These are phyloP conservation scores for Tolypocladium endophyticum DNA, from an alignment of 2,329 filamentous ascomycete species.

Conservation along the genomic window DNA sequence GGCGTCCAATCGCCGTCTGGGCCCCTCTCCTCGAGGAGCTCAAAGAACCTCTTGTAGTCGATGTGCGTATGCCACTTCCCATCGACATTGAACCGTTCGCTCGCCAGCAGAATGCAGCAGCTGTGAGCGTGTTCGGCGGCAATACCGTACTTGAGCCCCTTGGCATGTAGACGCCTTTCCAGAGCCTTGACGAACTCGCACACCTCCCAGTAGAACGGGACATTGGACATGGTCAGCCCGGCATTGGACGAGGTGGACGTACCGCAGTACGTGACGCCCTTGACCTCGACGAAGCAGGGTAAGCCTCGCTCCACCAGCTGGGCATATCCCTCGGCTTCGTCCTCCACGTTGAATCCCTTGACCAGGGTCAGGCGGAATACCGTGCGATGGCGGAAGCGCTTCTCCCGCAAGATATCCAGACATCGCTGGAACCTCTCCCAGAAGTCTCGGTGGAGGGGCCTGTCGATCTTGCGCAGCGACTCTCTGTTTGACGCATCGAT, in stretches of 20 bases:
- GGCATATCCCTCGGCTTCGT: conserved; percentile 84
- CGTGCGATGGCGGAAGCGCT: conserved; percentile 76
- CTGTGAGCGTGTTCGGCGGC: conserved; percentile 92
- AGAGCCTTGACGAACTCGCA: conserved; percentile 70
- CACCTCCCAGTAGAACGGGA: conserved; percentile 91
- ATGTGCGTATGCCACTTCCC: conserved; percentile 88
- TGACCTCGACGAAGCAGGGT: conserved; percentile 89
- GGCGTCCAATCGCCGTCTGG: conserved; percentile 63
- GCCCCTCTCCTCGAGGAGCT: conserved; percentile 61
- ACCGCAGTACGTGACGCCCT: conserved; percentile 94
- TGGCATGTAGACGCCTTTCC: conserved; percentile 53
- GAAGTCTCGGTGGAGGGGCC: conserved; percentile 89
- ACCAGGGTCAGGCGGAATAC: conserved; percentile 93
- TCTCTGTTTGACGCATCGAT: conserved; percentile 92
- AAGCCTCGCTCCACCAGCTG: conserved; percentile 76
- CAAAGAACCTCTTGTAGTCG: conserved; percentile 82
- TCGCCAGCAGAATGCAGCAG: conserved; percentile 83
- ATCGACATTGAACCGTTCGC: conserved; percentile 63
- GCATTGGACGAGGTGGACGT: conserved; percentile 76
- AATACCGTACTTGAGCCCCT: conserved; percentile 77
- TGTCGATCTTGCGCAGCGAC: conserved; percentile 76
- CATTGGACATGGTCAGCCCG: conserved; percentile 92
- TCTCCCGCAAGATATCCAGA: conserved; percentile 76
- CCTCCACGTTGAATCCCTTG: conserved; percentile 96
- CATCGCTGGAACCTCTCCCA: conserved; percentile 94